phyloP scores from a whole-genome alignment of 140 eudicot species.

The Ambrosia hybrid region DNA sequence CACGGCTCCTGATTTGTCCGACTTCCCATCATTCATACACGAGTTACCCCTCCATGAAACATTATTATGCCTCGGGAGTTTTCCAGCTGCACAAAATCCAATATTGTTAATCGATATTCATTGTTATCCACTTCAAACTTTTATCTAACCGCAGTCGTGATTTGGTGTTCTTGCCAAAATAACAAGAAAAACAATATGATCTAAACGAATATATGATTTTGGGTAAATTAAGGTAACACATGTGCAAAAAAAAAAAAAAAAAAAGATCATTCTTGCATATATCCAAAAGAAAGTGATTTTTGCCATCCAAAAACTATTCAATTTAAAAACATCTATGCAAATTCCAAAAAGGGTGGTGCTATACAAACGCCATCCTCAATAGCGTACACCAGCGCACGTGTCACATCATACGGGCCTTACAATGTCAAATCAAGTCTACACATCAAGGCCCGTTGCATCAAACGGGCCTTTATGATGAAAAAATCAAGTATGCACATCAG shows the following conservation, averaged over 20 bases:
- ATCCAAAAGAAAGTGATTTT: background rate
- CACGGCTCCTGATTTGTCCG: constrained; percentile 40
- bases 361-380: no score
- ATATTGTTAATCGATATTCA: background rate
- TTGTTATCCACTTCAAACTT: background rate
- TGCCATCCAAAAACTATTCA: background rate
- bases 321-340: background rate
- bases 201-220: background rate
- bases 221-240: background rate
- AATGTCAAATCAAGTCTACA: no score
- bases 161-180: background rate
- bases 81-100: constrained; percentile 62
- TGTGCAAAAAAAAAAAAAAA: background rate
- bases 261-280: constrained; percentile 9
- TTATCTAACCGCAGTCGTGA: background rate
- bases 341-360: background rate
- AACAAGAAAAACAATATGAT: background rate
- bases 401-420: no score
- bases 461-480: no score
- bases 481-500: no score
- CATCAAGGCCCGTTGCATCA: no score
- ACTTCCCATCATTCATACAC: constrained; percentile 73
- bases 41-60: constrained; percentile 97
- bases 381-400: no score
- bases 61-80: constrained; percentile 81